These are phyloP conservation scores for Prunella vulgaris DNA, from an alignment of 257 asterid species.

Conservation along the genomic window DNA sequence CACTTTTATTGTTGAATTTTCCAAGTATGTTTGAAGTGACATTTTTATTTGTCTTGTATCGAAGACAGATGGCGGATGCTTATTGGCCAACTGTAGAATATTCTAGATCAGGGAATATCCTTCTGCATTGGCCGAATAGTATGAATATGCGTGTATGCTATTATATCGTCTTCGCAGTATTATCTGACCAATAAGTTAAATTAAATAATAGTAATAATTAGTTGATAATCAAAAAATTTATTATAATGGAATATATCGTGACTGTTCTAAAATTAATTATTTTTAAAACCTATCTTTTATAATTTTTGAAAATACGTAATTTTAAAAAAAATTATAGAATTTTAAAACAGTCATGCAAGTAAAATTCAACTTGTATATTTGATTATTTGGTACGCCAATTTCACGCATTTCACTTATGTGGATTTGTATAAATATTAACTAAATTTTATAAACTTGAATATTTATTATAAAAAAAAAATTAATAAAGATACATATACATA, in stretches of 20 bases:
- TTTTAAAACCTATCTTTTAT: too few species aligned
- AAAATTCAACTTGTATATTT: not conserved
- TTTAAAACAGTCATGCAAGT: too few species aligned
- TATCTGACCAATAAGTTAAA: too few species aligned
- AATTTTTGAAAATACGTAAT: too few species aligned
- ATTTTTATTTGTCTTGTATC: not conserved
- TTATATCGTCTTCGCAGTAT: not conserved
- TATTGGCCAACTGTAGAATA: conserved; percentile 17
- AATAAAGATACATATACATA: too few species aligned
- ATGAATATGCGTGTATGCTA: not conserved
- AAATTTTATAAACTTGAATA: too few species aligned
- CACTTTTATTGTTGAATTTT: not conserved
- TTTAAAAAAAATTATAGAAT: too few species aligned
- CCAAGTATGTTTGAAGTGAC: not conserved
- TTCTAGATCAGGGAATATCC: conserved; percentile 12
- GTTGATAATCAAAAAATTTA: too few species aligned
- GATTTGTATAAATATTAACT: not conserved
- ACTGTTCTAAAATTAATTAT: too few species aligned
- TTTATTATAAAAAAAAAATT: too few species aligned
- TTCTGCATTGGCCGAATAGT: not conserved
- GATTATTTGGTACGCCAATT: not conserved
- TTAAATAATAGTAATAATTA: too few species aligned
- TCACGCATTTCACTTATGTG: not conserved
- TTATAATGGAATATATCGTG: too few species aligned
- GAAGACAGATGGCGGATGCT: conserved; percentile 12